Percentiles rank a stretch among this genome's conserved stretches.
Conservation (phyloP, 495 filamentous ascomycete species). For the Cenococcum geophilum region DNA sequence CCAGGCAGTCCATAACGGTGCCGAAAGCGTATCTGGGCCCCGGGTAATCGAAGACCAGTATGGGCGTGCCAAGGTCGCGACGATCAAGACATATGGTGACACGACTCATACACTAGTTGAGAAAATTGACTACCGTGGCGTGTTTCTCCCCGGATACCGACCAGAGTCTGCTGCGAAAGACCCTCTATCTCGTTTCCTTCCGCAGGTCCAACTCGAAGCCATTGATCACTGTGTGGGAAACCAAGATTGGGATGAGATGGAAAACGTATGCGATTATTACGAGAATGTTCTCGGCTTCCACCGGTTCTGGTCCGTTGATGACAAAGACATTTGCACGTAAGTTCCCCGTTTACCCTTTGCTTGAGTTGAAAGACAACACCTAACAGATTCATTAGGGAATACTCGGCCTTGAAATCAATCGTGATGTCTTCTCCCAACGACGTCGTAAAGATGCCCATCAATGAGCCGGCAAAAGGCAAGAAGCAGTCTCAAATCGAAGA, state of each 20-base stretch:
- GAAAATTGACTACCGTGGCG: constrained; percentile 56
- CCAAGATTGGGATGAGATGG: constrained; percentile 86
- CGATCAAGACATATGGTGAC: constrained; percentile 81
- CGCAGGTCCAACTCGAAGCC: constrained; percentile 56
- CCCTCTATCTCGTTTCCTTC: constrained; percentile 47
- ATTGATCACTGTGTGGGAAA: constrained; percentile 96
- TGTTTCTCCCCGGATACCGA: constrained; percentile 77
- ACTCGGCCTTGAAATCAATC: constrained; percentile 72
- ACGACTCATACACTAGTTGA: constrained; percentile 85
- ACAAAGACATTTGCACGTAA: constrained; percentile 69
- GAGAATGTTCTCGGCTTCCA: constrained; percentile 85
- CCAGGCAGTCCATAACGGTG: constrained; percentile 63
- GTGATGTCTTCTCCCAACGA: constrained; percentile 84
- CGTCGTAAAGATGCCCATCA: constrained; percentile 92
- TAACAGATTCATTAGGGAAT: constrained; percentile 46
- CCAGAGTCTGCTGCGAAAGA: constrained; percentile 39
- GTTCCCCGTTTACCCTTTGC: background rate
- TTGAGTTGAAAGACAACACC: background rate
- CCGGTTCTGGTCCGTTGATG: constrained; percentile 91
- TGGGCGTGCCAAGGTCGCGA: constrained; percentile 59
- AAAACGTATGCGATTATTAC: constrained; percentile 76
- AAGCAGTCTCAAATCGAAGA: constrained; percentile 88
- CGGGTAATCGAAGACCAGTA: constrained; percentile 44
- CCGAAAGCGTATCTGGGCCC: constrained; percentile 56
- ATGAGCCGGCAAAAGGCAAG: constrained; percentile 84